Base-by-base conservation (phyloP, 306 rosid genomes). In the Lathyrus oleraceus region DNA sequence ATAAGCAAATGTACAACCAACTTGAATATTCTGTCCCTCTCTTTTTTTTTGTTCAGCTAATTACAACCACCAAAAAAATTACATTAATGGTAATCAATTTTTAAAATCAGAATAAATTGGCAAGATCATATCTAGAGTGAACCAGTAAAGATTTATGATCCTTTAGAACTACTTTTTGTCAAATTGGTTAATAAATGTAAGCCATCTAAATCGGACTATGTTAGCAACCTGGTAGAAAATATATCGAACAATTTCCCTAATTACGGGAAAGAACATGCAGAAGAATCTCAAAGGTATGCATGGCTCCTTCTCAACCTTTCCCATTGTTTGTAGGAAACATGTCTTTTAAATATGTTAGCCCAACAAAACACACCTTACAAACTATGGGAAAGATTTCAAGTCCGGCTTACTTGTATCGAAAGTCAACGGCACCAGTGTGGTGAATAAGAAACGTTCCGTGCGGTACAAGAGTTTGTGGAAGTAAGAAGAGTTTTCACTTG, bases 1-100 rank as follows among this genome's bases (percentile, higher is more conserved):
- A 42, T 51, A 51, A 60, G 70, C 9, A 21, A n/a, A 35, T 23
- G 59, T 16, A 61, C 8, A 74, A 45, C 74, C 16, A 38, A 62
- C 67, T 44, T n/a, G 20, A 12, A 15, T 9, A 27, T 48, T 56
- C 10, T 45, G 3, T 45, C 16, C 38, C 32, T 9, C 15, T 45
- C 20, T 25, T 25, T 25, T 45, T 2, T 66, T 52, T 61, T 7
- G 61, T 63, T 61, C 64, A 23, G 27, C 61, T 44, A 57, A 66
- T 21, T 19, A 43, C 36, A 44, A 66, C 40, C 21, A 4, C 44
- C 52, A 58, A 57, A n/a, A 56, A 28, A 16, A 40, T 27, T 21
- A 62, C 28, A 63, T 30, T 9, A 14, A 48, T 20, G 16, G 15
- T 21, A 43, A 47, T 43, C 12, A 19, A 45, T 30, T 20, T 44